These are phyloP conservation scores for Colletotrichum orbiculare DNA, from an alignment of 2,329 filamentous ascomycete genomes.

Conservation along the genomic window DNA sequence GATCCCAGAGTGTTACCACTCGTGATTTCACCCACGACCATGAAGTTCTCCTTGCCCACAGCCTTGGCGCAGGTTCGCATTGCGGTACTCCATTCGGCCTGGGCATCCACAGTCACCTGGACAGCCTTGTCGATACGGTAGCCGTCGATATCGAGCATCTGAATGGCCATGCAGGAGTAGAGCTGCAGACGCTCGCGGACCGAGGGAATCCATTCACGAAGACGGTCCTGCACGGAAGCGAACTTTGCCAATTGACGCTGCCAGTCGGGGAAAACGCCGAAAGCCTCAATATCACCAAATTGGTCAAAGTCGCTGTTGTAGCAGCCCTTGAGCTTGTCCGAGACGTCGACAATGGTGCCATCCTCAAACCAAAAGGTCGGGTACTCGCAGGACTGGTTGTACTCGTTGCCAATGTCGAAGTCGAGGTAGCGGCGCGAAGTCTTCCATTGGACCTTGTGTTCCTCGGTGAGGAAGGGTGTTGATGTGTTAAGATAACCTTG, in stretches of 20 bases:
- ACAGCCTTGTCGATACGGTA: slow-evolving; percentile 76
- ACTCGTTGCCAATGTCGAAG: slow-evolving; percentile 64
- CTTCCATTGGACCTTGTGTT: slow-evolving; percentile 70
- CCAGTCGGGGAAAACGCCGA: slow-evolving; percentile 72
- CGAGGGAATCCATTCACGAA: slow-evolving; percentile 71
- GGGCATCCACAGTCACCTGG: slow-evolving; percentile 70
- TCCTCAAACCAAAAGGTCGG: slow-evolving; percentile 71
- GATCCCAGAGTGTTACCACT: slow-evolving; percentile 70
- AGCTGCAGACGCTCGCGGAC: slow-evolving; percentile 67
- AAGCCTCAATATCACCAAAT: slow-evolving; percentile 72
- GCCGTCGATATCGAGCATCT: slow-evolving; percentile 73
- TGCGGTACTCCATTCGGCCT: slow-evolving; percentile 66
- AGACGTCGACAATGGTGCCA: slow-evolving; percentile 62
- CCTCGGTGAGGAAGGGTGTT: slow-evolving; percentile 63
- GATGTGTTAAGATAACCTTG: slow-evolving; percentile 68
- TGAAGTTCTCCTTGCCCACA: slow-evolving; percentile 72
- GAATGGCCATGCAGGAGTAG: slow-evolving; percentile 72
- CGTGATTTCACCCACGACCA: slow-evolving; percentile 72
- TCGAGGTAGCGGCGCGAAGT: slow-evolving; percentile 65
- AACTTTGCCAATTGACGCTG: slow-evolving; percentile 74
- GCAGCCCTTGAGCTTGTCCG: slow-evolving; percentile 62
- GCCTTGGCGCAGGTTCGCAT: slow-evolving; percentile 66
- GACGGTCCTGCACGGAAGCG: slow-evolving; percentile 73
- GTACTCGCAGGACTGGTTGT: slow-evolving; percentile 65
- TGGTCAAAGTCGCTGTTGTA: slow-evolving; percentile 73